Evolutionary conservation across 352 stramenopile genomes (phyloP).

Genomic region (Globisporangium rhizosaccharum): DNA sequence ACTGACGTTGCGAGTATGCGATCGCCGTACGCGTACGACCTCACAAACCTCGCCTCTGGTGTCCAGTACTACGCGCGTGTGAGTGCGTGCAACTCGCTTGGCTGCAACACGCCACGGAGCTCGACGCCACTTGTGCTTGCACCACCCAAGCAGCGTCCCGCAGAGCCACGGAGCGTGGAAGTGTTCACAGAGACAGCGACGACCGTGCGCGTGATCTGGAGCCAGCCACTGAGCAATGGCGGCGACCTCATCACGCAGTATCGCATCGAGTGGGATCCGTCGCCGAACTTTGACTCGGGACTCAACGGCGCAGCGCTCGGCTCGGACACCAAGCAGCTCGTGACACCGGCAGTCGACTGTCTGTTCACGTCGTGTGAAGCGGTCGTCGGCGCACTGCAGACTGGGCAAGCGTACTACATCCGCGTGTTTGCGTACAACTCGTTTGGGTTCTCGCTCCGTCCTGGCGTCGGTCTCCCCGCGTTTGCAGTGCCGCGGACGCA

Average conservation of each 20-base stretch:
- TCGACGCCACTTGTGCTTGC: constrained; percentile 71
- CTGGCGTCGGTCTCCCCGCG: constrained; percentile 56
- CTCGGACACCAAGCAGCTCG: constrained; percentile 66
- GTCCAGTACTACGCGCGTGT: constrained; percentile 84
- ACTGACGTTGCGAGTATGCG: neutral
- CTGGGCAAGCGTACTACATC: constrained; percentile 86
- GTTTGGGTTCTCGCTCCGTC: constrained; percentile 82
- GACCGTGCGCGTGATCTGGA: constrained; percentile 84
- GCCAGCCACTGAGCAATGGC: constrained; percentile 87
- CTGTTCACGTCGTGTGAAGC: constrained; percentile 73
- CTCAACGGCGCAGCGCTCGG: constrained; percentile 67
- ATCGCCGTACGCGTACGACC: constrained; percentile 35
- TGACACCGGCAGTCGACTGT: constrained; percentile 68
- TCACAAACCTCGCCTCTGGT: constrained; percentile 67
- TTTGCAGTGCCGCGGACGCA: constrained; percentile 80
- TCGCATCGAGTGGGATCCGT: constrained; percentile 92
- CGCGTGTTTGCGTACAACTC: constrained; percentile 91
- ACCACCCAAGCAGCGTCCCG: constrained; percentile 84
- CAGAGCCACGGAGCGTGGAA: constrained; percentile 69
- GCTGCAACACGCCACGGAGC: constrained; percentile 78
- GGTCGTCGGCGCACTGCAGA: constrained; percentile 71
- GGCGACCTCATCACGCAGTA: constrained; percentile 93
- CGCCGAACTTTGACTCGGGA: constrained; percentile 77
- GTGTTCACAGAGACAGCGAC: constrained; percentile 66
- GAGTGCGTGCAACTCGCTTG: constrained; percentile 87